Evolutionary conservation across 805 yeast genomes (phyloP).

Genomic region (Limtongia smithiae): DNA sequence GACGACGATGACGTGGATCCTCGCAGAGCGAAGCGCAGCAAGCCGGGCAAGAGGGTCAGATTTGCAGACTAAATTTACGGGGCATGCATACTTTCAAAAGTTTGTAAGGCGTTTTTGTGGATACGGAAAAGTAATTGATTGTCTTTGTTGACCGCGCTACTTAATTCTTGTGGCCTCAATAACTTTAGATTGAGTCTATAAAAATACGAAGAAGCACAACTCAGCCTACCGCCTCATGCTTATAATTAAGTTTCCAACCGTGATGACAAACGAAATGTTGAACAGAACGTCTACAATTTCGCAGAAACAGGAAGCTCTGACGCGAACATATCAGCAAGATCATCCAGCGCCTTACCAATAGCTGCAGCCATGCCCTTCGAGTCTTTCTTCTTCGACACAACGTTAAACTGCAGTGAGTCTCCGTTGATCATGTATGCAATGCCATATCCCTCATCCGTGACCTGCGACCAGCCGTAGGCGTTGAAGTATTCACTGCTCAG

Average conservation of each 20-base stretch:
- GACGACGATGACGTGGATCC: background rate
- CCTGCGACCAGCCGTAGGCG: conserved; percentile 96
- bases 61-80: conserved; percentile 4
- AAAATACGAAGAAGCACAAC: background rate
- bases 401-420: conserved; percentile 80
- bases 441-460: conserved; percentile 89
- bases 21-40: conserved; percentile 7
- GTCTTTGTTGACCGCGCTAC: no score
- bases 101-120: background rate
- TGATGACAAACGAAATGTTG: no score
- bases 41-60: conserved; percentile 7
- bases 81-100: background rate
- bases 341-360: conserved; percentile 74
- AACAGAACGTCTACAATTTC: conserved; percentile 40
- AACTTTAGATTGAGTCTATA: no score
- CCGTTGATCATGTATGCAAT: conserved; percentile 88
- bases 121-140: background rate
- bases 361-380: conserved; percentile 53
- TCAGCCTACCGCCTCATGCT: no score
- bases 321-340: conserved; percentile 62
- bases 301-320: conserved; percentile 36
- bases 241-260: no score
- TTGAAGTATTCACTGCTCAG: conserved; percentile 78
- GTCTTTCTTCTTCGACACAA: conserved; percentile 64
- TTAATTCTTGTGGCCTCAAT: no score